Base-by-base conservation (phyloP, 169 alveolate genomes). In the Plasmodium adleri region DNA sequence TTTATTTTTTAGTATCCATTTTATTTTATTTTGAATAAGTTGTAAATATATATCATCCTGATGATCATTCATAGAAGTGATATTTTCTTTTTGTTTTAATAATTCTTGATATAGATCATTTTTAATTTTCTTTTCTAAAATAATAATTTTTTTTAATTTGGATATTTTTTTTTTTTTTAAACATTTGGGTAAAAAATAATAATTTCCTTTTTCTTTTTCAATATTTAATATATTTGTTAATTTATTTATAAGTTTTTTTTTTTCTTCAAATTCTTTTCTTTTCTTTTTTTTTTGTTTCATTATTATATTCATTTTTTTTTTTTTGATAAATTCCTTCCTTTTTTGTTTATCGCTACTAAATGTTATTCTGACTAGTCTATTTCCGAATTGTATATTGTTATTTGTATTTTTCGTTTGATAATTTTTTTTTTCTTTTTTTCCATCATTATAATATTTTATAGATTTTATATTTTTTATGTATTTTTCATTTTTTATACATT, bases 321-420 rank as follows among this genome's bases (percentile, higher is more conserved):
- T 80, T 68, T 80, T 80, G 49, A 43, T 50, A 1, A 39, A 12
- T 20, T 80, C 72, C 47, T 80, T 80, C 22, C 39, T 54, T 50
- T 49, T 60, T 80, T 80, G 54, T 68, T 80, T 80, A 6, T 80
- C 85, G 59, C 90, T 80, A 17, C 67, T 80, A 72, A 80, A 80
- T n/a, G 58, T 80, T 49, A 80, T 32, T 54, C 45, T 80, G 5
- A 80, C 83, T 8, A 67, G 58, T 68, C 83, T 80, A 49, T 80
- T 72, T 68, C 90, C 90, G 43, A 80, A 58, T 13, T 56, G 59
- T 3, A 60, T 22, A 24, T 3, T 39, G 22, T 59, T 56, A 15
- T 15, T 68, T 0, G 5, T 24, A 2, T 17, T 28, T n/a, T 80
- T 54, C 10, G n/a, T 68, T 47, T 58, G 13, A 28, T 56, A 43